Evolutionary conservation across 202 grass and related monocot genomes (phyloP), one percentile per base, ranked within the genome.

Genomic region (Schoenoplectus tabernaemontani): DNA sequence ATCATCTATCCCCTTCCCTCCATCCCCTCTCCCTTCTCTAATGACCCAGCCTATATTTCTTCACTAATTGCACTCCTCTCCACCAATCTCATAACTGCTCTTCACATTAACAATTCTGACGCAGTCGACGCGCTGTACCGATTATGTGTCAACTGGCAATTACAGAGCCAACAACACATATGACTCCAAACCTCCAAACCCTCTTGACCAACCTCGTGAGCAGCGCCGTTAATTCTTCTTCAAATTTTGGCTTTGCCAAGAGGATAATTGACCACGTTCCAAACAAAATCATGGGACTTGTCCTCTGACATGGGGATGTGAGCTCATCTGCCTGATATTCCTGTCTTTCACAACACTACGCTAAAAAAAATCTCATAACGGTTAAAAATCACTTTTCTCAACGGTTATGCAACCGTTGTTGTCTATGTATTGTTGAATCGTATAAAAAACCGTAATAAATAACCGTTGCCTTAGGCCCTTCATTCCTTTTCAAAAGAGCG

Each of bases 261-360:
- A 65, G 0, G 17, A 82, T 0, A 0, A 0, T 56, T 23, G 88
- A 88, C 17, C 3, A 38, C 5, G 4, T 82, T 4, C 91, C 91
- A 4, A 22, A 90, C 73, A 37, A 39, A 34, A 82, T 88, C 2
- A 85, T 26, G 24, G 91, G 85, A 2, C 81, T 93, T 60, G 83
- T 84, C 9, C 81, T 93, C 64, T 90, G 91, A 64, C 91, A 83
- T 76, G 86, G 88, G 0, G 91, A 93, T 69, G 8, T 22, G 48
- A 89, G 75, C 79, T 84, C 82, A 73, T 83, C 91, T 20, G 5
- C 16, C n/a, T 93, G 91, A 24, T 2, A 0, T 19, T 4, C 0
- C 47, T 93, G 91, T 74, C 59, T 90, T 38, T 5, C 81, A 28
- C 1, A 7, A n/a, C n/a, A n/a, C n/a, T n/a, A n/a, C n/a, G n/a